Evolutionary conservation across 23 red algal genomes (phyloP).

Genomic region (Agarophyton chilense): DNA sequence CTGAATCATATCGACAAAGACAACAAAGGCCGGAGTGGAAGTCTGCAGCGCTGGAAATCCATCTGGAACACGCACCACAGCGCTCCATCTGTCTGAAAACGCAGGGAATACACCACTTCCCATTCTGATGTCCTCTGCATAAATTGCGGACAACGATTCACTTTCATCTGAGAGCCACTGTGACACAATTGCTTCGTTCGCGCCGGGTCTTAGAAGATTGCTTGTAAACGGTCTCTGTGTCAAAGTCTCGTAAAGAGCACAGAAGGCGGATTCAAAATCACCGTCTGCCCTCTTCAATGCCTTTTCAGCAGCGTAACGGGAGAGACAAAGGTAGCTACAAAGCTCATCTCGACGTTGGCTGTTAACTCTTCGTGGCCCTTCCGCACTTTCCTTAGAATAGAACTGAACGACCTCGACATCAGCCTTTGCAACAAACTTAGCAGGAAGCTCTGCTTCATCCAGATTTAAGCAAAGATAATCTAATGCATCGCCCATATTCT

Average conservation of each 20-base stretch:
- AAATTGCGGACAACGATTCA: constrained; percentile 47
- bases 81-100: constrained; percentile 51
- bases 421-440: constrained; percentile 59
- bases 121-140: constrained; percentile 38
- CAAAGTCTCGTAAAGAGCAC: constrained; percentile 31
- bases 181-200: background rate
- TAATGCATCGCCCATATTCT: constrained; percentile 41
- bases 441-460: constrained; percentile 84
- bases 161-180: background rate
- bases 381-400: constrained; percentile 8
- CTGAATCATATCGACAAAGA: constrained; percentile 47
- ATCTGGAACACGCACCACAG: background rate
- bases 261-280: background rate
- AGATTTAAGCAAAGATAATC: constrained; percentile 89
- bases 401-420: constrained; percentile 88
- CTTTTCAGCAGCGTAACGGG: constrained; percentile 55
- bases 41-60: constrained; percentile 27
- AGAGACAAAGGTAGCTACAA: constrained; percentile 27
- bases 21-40: constrained; percentile 8
- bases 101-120: constrained; percentile 32
- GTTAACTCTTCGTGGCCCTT: constrained; percentile 15
- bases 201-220: background rate
- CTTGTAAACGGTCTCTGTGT: background rate
- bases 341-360: constrained; percentile 5
- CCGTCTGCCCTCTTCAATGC: constrained; percentile 46